A percentile compares a stretch with the other conserved stretches of the same genome.
These are phyloP conservation scores for Elaphomyces granulatus DNA, from an alignment of 495 filamentous ascomycete species.

Conservation along the genomic window DNA sequence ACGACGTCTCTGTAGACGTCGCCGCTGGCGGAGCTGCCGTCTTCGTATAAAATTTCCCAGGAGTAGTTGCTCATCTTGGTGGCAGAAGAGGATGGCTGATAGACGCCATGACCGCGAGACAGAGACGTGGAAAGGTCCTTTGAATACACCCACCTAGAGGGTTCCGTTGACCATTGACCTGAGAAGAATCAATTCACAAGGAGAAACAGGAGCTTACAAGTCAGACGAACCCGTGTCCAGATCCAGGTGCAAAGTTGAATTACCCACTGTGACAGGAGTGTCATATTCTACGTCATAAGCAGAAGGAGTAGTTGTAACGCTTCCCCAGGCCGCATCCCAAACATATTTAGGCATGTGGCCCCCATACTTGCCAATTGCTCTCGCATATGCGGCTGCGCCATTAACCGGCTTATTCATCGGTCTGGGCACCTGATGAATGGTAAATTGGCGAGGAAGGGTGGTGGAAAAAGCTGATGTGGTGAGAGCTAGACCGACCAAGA, in stretches of 20 bases:
- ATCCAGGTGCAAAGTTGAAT: conserved; percentile 24
- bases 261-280: conserved; percentile 50
- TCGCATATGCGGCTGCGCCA: conserved; percentile 25
- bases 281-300: conserved; percentile 49
- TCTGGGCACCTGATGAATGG: neutral
- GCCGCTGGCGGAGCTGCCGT: conserved; percentile 49
- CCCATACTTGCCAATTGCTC: conserved; percentile 31
- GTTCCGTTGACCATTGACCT: too few species aligned
- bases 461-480: neutral
- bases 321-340: conserved; percentile 24
- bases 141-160: conserved; percentile 2
- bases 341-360: conserved; percentile 27
- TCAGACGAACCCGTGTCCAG: conserved; percentile 61
- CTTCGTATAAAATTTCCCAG: conserved; percentile 62
- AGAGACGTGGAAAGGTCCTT: neutral
- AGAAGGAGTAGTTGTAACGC: conserved; percentile 41
- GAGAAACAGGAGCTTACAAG: conserved; percentile 36
- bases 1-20: conserved; percentile 59
- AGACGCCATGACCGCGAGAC: conserved; percentile 21
- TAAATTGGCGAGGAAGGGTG: neutral
- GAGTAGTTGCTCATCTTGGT: conserved; percentile 36
- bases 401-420: neutral
- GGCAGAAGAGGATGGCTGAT: conserved; percentile 39
- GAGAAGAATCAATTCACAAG: too few species aligned
- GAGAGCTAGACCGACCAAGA: neutral